A percentile compares a stretch with the other conserved stretches of the same genome.
These are phyloP conservation scores for Reutealis trisperma DNA, from an alignment of 345 rosid species.

Conservation along the genomic window DNA sequence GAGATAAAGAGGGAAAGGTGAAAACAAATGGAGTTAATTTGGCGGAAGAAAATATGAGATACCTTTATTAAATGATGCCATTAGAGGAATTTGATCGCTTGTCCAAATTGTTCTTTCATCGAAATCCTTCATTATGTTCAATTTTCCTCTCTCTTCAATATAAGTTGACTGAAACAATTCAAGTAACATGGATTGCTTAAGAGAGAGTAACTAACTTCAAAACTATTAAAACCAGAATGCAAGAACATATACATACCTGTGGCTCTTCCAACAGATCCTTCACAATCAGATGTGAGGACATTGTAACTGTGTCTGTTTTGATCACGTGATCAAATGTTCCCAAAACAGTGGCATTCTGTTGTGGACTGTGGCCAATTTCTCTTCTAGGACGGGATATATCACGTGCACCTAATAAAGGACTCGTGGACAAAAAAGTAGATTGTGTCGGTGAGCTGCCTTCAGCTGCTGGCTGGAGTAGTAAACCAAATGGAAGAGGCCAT, in stretches of 20 bases:
- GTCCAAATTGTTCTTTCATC: conserved; percentile 98
- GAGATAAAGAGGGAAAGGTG: conserved; percentile 1
- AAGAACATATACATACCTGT: conserved; percentile 46
- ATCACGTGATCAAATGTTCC: conserved; percentile 42
- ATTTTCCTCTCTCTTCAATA: conserved; percentile 87
- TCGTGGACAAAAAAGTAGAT: conserved; percentile 50
- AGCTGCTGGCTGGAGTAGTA: conserved; percentile 70
- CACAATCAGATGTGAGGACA: conserved; percentile 78
- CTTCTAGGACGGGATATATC: conserved; percentile 60
- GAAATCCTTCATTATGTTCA: conserved; percentile 70
- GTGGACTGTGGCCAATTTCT: conserved; percentile 59
- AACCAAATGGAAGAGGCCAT: conserved; percentile 92
- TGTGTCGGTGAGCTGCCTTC: conserved; percentile 47
- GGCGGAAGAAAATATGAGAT: conserved; percentile 19
- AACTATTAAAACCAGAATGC: conserved; percentile 8
- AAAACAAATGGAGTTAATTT: background rate
- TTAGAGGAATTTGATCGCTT: conserved; percentile 68
- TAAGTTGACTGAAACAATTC: conserved; percentile 54
- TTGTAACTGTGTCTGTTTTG: conserved; percentile 47
- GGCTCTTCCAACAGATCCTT: conserved; percentile 84
- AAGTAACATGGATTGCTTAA: conserved; percentile 9
- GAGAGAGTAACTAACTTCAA: background rate
- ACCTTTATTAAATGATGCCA: conserved; percentile 94
- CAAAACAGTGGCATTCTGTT: conserved; percentile 37
- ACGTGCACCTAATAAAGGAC: conserved; percentile 52